Conservation (phyloP, 257 asterid species). For the Solanum acaule region DNA sequence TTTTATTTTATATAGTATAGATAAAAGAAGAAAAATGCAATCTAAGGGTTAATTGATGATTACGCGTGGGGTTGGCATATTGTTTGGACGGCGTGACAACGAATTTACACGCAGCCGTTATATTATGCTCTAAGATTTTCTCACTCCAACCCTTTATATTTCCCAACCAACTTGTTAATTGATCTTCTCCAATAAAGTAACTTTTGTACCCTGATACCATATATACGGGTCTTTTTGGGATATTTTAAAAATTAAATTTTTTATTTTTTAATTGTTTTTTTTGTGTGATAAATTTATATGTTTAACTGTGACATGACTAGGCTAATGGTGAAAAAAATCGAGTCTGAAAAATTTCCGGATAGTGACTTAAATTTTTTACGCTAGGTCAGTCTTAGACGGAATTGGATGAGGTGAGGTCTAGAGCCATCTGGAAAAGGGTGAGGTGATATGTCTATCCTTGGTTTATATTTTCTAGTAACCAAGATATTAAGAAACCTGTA, state of each 20-base stretch:
- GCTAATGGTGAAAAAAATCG: neutral
- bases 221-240: neutral
- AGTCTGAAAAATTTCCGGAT: fast-evolving
- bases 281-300: neutral
- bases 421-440: neutral
- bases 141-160: neutral
- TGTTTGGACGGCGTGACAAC: constrained; percentile 95
- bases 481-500: neutral
- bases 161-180: neutral
- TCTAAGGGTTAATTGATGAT: constrained; percentile 28
- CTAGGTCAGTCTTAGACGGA: neutral
- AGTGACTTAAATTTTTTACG: neutral
- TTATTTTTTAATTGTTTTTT: too few relatives aligned
- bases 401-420: neutral
- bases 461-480: too few relatives aligned
- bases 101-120: constrained; percentile 52
- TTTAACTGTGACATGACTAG: neutral
- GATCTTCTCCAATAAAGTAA: neutral
- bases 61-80: constrained; percentile 85
- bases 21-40: neutral
- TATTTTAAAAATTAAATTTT: neutral
- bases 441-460: neutral
- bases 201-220: neutral
- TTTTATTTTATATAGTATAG: neutral
- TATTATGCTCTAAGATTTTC: constrained; percentile 13